phyloP scores from a whole-genome alignment of 495 filamentous ascomycete genomes.

The Podospora pseudopauciseta region DNA sequence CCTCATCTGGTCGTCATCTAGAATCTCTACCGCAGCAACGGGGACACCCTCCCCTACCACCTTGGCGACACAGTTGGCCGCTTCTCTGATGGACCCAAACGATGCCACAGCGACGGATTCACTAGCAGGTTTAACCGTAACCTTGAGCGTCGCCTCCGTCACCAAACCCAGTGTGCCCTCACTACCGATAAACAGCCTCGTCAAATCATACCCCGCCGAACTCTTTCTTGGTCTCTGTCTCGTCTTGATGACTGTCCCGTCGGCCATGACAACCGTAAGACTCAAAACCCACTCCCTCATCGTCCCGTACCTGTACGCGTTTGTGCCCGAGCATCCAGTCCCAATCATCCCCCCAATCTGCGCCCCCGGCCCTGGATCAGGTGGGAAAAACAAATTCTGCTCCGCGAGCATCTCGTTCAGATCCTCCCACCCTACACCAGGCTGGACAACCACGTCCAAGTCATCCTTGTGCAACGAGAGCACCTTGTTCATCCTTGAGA shows the following conservation, averaged over 20 bases:
- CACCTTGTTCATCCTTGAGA: conserved; percentile 71
- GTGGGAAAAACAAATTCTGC: conserved; percentile 74
- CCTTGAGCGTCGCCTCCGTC: conserved; percentile 74
- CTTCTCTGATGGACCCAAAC: conserved; percentile 72
- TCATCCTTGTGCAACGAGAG: conserved; percentile 67
- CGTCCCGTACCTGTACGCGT: conserved; percentile 89
- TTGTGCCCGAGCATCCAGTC: conserved; percentile 90
- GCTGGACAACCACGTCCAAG: conserved; percentile 78
- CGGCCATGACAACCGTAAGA: conserved; percentile 86
- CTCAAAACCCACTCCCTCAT: conserved; percentile 96
- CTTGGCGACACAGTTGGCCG: conserved; percentile 74
- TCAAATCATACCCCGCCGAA: conserved; percentile 82
- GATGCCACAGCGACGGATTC: conserved; percentile 81
- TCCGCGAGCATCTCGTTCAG: conserved; percentile 69
- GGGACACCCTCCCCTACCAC: conserved; percentile 78
- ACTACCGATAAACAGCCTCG: conserved; percentile 72
- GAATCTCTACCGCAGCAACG: conserved; percentile 83
- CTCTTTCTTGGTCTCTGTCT: conserved; percentile 72
- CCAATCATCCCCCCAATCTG: conserved; percentile 97
- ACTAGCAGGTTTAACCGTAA: conserved; percentile 71
- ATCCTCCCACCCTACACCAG: conserved; percentile 73
- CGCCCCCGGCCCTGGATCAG: conserved; percentile 75
- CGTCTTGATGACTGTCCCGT: conserved; percentile 90
- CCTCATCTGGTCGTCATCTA: conserved; percentile 93
- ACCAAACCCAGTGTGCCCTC: conserved; percentile 78